These are phyloP conservation scores for Yamadazyma ubonensis DNA, from an alignment of 805 yeast species.

Conservation along the genomic window DNA sequence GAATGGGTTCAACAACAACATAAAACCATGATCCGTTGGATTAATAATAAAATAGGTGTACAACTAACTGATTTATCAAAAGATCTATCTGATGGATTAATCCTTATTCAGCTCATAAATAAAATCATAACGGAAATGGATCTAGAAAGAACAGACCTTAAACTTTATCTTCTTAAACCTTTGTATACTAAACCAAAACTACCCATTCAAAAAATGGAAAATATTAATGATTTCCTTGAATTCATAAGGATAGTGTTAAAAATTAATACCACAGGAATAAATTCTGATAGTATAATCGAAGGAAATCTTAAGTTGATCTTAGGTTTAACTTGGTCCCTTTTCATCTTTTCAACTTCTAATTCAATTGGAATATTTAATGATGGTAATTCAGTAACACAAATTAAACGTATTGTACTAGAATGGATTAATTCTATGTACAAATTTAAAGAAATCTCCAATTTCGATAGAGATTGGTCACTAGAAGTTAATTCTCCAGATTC, in stretches of 20 bases:
- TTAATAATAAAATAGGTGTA: constrained; percentile 37
- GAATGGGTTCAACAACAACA: constrained; percentile 47
- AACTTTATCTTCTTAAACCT: constrained; percentile 27
- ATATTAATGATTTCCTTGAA: constrained; percentile 42
- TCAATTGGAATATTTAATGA: constrained; percentile 21
- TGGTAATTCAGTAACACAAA: constrained; percentile 27
- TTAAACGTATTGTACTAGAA: constrained; percentile 33
- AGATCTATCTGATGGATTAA: constrained; percentile 43
- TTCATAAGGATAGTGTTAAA: constrained; percentile 40
- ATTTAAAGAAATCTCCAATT: constrained; percentile 40
- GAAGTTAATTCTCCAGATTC: constrained; percentile 48
- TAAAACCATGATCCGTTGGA: constrained; percentile 51
- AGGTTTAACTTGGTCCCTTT: constrained; percentile 51
- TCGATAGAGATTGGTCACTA: constrained; percentile 54
- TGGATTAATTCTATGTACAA: constrained; percentile 48
- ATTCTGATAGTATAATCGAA: constrained; percentile 50
- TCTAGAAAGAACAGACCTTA: constrained; percentile 16
- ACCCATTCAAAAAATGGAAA: constrained; percentile 47
- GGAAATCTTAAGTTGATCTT: constrained; percentile 47
- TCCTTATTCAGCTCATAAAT: constrained; percentile 37
- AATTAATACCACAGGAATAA: constrained; percentile 43
- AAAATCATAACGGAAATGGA: constrained; percentile 23
- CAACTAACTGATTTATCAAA: constrained; percentile 20
- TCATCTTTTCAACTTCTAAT: constrained; percentile 39
- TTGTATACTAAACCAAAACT: constrained; percentile 38